Evolutionary conservation across 2,329 filamentous ascomycete genomes (phyloP).

Genomic region (Fusarium sp.): DNA sequence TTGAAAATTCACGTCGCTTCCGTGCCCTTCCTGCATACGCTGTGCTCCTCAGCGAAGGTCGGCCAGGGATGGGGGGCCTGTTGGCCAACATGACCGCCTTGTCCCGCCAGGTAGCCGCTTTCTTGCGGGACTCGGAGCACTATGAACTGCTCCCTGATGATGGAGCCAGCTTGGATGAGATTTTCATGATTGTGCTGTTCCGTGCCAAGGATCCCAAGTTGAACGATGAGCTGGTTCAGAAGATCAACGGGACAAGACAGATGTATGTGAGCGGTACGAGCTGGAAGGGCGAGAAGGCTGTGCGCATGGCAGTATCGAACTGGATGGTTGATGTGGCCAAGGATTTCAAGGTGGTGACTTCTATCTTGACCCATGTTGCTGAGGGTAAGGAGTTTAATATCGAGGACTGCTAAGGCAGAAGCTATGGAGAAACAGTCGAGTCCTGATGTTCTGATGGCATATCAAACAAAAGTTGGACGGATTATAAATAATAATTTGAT

Average conservation of each 20-base stretch:
- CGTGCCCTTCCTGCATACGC: conserved; percentile 92
- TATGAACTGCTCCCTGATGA: conserved; percentile 77
- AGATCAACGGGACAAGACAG: conserved; percentile 79
- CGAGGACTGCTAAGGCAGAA: conserved; percentile 14
- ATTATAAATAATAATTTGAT: neutral
- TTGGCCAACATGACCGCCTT: conserved; percentile 80
- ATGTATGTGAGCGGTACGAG: conserved; percentile 88
- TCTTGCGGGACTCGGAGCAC: conserved; percentile 70
- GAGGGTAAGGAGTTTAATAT: conserved; percentile 51
- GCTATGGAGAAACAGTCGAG: neutral
- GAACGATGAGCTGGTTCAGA: conserved; percentile 77
- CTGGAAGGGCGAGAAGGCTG: conserved; percentile 82
- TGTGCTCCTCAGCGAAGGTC: conserved; percentile 81
- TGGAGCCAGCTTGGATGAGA: conserved; percentile 63
- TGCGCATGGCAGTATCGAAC: conserved; percentile 87
- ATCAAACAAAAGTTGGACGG: neutral
- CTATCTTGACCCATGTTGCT: conserved; percentile 70
- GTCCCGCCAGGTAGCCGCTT: conserved; percentile 76
- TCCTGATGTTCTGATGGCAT: neutral
- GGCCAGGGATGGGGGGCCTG: conserved; percentile 76
- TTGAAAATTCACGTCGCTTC: conserved; percentile 94
- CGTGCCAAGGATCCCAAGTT: conserved; percentile 73
- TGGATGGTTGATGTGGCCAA: conserved; percentile 81
- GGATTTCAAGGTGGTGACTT: conserved; percentile 76
- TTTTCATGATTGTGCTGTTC: conserved; percentile 80